These are phyloP conservation scores for Acmispon strigosus DNA, from an alignment of 306 rosid species.

Conservation along the genomic window DNA sequence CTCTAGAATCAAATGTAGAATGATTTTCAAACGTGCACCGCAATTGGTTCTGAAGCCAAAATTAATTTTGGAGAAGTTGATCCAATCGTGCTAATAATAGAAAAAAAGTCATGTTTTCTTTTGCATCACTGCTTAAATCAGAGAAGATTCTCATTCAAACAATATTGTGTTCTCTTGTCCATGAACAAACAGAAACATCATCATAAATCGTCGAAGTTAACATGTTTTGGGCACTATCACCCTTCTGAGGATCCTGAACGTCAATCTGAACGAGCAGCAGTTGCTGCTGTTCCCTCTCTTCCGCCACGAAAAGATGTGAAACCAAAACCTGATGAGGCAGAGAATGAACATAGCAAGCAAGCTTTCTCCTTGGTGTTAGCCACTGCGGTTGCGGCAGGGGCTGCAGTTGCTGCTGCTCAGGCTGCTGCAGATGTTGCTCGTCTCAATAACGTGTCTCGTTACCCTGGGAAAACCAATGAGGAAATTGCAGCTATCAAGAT, in stretches of 20 bases:
- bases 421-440: conserved; percentile 71
- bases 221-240: conserved; percentile 52
- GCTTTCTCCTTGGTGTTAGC: conserved; percentile 78
- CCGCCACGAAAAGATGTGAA: conserved; percentile 31
- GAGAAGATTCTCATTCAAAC: conserved; percentile 5
- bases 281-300: conserved; percentile 25
- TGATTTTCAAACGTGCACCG: too few species aligned
- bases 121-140: background rate
- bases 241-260: conserved; percentile 22
- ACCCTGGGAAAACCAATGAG: conserved; percentile 31
- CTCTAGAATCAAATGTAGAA: too few species aligned
- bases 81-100: too few species aligned
- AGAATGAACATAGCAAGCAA: conserved; percentile 54
- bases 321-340: conserved; percentile 19
- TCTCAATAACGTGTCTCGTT: conserved; percentile 20
- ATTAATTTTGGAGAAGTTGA: too few species aligned
- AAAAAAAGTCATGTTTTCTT: too few species aligned
- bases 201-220: conserved; percentile 33
- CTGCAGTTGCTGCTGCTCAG: conserved; percentile 79
- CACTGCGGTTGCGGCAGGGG: conserved; percentile 77
- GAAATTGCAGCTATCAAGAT: conserved; percentile 68
- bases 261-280: conserved; percentile 12
- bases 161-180: background rate
- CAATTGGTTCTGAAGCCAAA: too few species aligned
- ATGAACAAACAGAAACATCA: conserved; percentile 34